Base-by-base conservation (phyloP, 78 protist species). In the Mastigamoeba balamuthi region DNA sequence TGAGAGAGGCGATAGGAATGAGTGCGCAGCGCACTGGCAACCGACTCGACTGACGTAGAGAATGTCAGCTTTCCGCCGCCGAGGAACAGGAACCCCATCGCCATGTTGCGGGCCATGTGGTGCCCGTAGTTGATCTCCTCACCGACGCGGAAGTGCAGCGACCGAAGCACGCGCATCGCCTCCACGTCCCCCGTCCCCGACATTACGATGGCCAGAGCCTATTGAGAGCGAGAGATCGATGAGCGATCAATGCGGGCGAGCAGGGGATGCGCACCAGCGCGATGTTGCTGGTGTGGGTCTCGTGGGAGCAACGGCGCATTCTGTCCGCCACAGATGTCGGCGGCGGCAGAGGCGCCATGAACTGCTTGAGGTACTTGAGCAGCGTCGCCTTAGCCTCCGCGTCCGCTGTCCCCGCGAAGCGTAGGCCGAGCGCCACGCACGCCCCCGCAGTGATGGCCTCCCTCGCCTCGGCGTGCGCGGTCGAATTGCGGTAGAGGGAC, bases 371-470 rank as follows among this genome's bases (percentile, higher is more conserved):
- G n/a, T n/a, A n/a, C n/a, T 6, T 6, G 4, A 2, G 0, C 30
- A 65, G 42, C 17, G 42, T 10, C 9, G 1, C 77, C 1, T 2
- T 3, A 28, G 68, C 69, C 7, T 4, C 33, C 33, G 3, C n/a
- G 27, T 36, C 1, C 28, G n/a, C 17, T 7, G 43, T 7, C 30
- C 81, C 81, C 1, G 75, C 73, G 39, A 27, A 76, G 41, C 73
- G 71, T 0, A 76, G 40, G 6, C 78, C 75, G 27, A 79, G 4
- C 1, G 77, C 76, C 3, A 58, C 0, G 77, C 78, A 68, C 4
- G 84, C 84, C 25, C 78, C 84, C 10, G 84, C 84, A 3, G 63
- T 8, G n/a, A n/a, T n/a, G n/a, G n/a, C n/a, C n/a, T n/a, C n/a
- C n/a, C n/a, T n/a, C 9, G 52, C n/a, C 53, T 9, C 53, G 7